Percentiles rank a stretch among this genome's conserved stretches.
These are phyloP conservation scores for Didymella glomerata DNA, from an alignment of 2,329 filamentous ascomycete species.

Conservation along the genomic window DNA sequence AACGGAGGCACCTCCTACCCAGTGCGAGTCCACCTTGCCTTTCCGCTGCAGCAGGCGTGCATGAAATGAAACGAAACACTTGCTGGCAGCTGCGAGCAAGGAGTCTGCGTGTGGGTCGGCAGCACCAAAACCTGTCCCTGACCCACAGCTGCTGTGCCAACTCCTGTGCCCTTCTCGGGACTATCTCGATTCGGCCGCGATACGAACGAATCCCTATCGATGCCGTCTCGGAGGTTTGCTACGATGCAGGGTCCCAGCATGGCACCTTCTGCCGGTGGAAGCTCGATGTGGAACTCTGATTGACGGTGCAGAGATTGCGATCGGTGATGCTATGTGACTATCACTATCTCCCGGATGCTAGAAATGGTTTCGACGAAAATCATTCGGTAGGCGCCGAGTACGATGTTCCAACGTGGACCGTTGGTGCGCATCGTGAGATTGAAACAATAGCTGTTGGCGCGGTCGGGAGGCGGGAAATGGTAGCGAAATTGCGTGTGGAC, in stretches of 20 bases:
- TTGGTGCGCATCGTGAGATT: constrained; percentile 3
- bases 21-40: neutral
- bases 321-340: constrained; percentile 6
- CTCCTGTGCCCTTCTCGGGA: constrained; percentile 2
- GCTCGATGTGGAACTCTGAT: constrained; percentile 6
- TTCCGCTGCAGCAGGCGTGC: neutral
- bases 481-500: constrained; percentile 17
- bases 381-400: constrained; percentile 21
- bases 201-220: constrained; percentile 4
- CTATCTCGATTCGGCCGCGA: constrained; percentile 8
- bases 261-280: neutral
- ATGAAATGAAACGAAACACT: neutral
- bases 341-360: constrained; percentile 9
- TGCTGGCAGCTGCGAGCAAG: constrained; percentile 6
- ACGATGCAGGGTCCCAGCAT: constrained; percentile 11
- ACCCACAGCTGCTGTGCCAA: constrained; percentile 7
- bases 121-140: neutral
- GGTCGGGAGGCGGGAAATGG: constrained; percentile 5
- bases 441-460: neutral
- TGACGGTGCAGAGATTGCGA: constrained; percentile 11
- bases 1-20: neutral
- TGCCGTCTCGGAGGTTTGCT: constrained; percentile 7
- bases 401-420: neutral
- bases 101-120: neutral
- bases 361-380: constrained; percentile 11